Base-by-base conservation (phyloP, 371 early-diverging fungal species). In the Apophysomyces elegans region DNA sequence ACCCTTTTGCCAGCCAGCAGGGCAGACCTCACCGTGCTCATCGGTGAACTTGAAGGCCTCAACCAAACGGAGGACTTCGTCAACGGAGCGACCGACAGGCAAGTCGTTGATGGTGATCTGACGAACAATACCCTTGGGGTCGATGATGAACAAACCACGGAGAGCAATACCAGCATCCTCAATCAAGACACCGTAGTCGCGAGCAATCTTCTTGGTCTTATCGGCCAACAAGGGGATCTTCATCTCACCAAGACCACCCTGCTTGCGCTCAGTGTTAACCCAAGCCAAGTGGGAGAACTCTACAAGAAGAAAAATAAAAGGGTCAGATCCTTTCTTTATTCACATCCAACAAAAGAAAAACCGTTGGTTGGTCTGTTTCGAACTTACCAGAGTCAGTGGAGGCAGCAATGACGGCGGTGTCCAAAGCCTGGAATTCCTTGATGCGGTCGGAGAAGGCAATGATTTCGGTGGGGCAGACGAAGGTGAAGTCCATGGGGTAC, bases 381-480 rank as follows among this genome's bases (percentile, higher is more conserved):
- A 41, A 57, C 73, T 70, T 69, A 82, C 82, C 83, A 65, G 77
- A 76, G 64, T 84, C 84, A 61, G 72, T 72, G 56, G 80, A 80
- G 56, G 77, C 80, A 71, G 74, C 82, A 62, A 81, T 75, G 59
- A 84, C 84, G 61, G 68, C 86, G 41, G 88, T 74, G 73, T 85
- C 80, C 61, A 88, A 74, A 69, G 84, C 80, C 45, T 80, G 65
- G 88, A 99, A 99, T 66, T 97, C 90, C 56, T 87, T 87, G 65
- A 87, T 78, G 67, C 86, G 84, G 74, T 98, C 95, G 73, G 88
- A 88, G 88, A 96, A 95, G 45, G 94, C 95, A 58, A 91, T 81
- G 77, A 95, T 84, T 83, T 96, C 97, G 67, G 96, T 96, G 62
- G 96, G 96, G 84, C 96, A 95, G 61, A 93, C 95, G 71, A 94